These are phyloP conservation scores for Penicillium sclerotigenum DNA, from an alignment of 2,329 filamentous ascomycete species.

Conservation along the genomic window DNA sequence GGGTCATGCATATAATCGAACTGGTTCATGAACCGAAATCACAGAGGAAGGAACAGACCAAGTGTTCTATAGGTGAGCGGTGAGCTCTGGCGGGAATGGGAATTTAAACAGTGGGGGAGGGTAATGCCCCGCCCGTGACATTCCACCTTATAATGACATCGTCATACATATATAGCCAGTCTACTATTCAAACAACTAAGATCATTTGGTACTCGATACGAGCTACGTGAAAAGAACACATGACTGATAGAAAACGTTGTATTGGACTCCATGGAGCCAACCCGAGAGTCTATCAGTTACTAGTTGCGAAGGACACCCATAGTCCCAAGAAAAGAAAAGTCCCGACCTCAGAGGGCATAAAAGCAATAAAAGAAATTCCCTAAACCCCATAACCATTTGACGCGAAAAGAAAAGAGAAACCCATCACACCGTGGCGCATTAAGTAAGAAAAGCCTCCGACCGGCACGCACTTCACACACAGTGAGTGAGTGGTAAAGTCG, in stretches of 20 bases:
- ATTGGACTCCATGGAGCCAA: background rate
- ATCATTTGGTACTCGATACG: background rate
- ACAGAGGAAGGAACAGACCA: background rate
- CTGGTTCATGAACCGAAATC: constrained; percentile 28
- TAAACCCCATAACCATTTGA: constrained; percentile 1
- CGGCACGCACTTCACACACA: background rate
- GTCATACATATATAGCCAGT: background rate
- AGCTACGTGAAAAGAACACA: background rate
- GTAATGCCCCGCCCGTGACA: background rate
- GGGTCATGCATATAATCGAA: constrained; percentile 23
- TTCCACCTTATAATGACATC: background rate
- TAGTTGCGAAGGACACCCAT: constrained; percentile 6
- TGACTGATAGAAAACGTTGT: background rate
- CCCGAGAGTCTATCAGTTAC: constrained; percentile 1
- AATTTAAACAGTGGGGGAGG: too few species aligned
- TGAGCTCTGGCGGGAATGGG: too few species aligned
- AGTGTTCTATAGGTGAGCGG: background rate
- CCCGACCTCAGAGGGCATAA: constrained; percentile 6
- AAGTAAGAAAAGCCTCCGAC: constrained; percentile 1
- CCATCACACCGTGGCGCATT: constrained; percentile 26
- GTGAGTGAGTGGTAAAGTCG: background rate
- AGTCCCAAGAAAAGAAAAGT: background rate
- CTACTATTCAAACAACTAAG: background rate
- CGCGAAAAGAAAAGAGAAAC: constrained; percentile 4
- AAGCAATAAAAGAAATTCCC: constrained; percentile 3